Percentiles rank a stretch among this genome's conserved stretches.
These are phyloP conservation scores for Collybiopsis confluens DNA, from an alignment of 768 basidiomycete species.

Conservation along the genomic window DNA sequence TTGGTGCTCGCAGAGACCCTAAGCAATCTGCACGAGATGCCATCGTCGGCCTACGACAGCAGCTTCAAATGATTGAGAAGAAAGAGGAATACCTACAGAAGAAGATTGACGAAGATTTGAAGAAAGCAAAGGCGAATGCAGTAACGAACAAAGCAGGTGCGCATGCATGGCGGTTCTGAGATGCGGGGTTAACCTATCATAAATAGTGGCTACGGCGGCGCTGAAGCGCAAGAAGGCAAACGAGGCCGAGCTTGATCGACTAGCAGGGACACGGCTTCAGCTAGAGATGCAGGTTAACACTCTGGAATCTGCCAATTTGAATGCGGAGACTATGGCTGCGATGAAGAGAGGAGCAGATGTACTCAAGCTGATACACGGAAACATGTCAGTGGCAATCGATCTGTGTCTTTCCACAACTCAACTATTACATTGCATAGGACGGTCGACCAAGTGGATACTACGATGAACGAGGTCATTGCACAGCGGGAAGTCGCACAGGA, in stretches of 20 bases:
- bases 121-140: constrained; percentile 90
- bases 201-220: constrained; percentile 79
- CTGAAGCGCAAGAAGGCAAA: constrained; percentile 90
- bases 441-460: constrained; percentile 84
- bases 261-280: constrained; percentile 83
- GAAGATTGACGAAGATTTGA: constrained; percentile 92
- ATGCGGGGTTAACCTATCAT: constrained; percentile 1
- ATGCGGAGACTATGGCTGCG: constrained; percentile 93
- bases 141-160: constrained; percentile 89
- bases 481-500: constrained; percentile 92
- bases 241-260: constrained; percentile 81
- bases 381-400: constrained; percentile 58
- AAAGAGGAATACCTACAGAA: constrained; percentile 96
- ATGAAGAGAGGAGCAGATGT: constrained; percentile 96
- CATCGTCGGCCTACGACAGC: constrained; percentile 88
- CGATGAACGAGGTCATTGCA: constrained; percentile 83
- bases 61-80: constrained; percentile 97
- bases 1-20: constrained; percentile 78
- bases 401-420: background rate
- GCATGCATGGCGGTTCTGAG: constrained; percentile 23
- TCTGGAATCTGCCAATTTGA: constrained; percentile 94
- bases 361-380: constrained; percentile 84
- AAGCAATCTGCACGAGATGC: constrained; percentile 87
- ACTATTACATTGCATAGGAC: constrained; percentile 40
- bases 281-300: constrained; percentile 97